A percentile compares a stretch with the other conserved stretches of the same genome.
Evolutionary conservation across 129 eudicot species (phyloP).

Genomic region (Centaurea solstitialis): DNA sequence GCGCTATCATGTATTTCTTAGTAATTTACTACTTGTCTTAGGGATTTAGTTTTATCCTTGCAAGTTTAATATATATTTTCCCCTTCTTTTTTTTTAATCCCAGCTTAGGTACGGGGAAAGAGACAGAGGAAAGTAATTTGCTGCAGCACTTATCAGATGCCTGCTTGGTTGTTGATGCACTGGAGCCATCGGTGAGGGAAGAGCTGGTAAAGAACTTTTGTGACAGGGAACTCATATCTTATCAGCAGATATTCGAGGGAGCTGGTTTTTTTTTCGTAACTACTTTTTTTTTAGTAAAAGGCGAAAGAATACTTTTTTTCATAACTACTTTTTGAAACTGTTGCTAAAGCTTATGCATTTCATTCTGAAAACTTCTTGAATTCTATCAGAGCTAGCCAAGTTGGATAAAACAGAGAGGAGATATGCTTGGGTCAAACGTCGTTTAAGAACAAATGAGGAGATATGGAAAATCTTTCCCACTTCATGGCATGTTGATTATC

Average conservation of each 20-base stretch:
- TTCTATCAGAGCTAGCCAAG: constrained; percentile 70
- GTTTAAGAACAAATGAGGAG: constrained; percentile 85
- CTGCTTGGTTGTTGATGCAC: constrained; percentile 95
- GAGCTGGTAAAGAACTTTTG: constrained; percentile 92
- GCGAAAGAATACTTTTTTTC: no score
- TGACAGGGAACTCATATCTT: constrained; percentile 92
- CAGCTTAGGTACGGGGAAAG: constrained; percentile 99
- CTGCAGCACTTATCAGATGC: constrained; percentile 96
- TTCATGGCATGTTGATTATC: constrained; percentile 93
- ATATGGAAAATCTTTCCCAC: constrained; percentile 97
- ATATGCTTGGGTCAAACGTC: constrained; percentile 89
- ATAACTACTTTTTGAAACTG: not conserved
- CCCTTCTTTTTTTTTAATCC: constrained; percentile 26
- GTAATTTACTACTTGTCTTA: not conserved
- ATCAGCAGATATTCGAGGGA: constrained; percentile 98
- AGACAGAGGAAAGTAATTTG: constrained; percentile 81
- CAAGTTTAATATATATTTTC: constrained; percentile 16
- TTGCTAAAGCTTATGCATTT: not conserved
- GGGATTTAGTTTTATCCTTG: not conserved
- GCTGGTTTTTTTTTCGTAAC: constrained; percentile 61
- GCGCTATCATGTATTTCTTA: not conserved
- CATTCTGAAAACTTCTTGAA: constrained; percentile 12
- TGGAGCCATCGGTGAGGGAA: constrained; percentile 98
- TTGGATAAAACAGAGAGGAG: constrained; percentile 88
- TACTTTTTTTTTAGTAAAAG: not conserved